Percentiles rank a stretch among this genome's conserved stretches.
These are phyloP conservation scores for Fraxinus pennsylvanica DNA, from an alignment of 257 asterid genomes.

Conservation along the genomic window DNA sequence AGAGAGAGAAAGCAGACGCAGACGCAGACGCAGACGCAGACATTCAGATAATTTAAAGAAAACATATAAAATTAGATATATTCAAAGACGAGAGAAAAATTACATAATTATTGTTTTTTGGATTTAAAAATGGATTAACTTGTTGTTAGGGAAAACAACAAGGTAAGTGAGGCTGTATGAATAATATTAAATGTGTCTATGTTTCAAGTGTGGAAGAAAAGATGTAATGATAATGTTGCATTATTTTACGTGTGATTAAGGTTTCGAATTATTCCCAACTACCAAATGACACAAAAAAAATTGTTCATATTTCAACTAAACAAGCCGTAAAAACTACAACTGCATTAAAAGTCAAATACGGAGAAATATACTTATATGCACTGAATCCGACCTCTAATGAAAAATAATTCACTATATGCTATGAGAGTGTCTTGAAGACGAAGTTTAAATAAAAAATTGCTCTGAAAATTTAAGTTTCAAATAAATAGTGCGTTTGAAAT, in stretches of 20 bases:
- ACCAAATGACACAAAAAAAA: not conserved
- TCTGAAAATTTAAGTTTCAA: not conserved
- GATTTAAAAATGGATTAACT: conserved; percentile 3
- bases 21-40: not conserved
- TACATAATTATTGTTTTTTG: not conserved
- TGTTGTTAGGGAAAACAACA: not conserved
- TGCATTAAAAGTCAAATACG: not conserved
- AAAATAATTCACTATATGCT: too few relatives aligned
- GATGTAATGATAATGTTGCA: conserved; percentile 22
- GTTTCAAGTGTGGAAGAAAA: conserved; percentile 14
- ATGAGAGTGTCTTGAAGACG: too few relatives aligned
- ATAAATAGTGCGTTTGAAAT: not conserved
- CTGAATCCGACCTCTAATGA: too few relatives aligned
- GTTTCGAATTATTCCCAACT: conserved; percentile 29
- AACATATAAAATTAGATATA: conserved; percentile 20
- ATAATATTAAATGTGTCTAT: not conserved
- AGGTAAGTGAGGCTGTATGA: not conserved
- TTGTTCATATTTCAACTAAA: not conserved
- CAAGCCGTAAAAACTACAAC: not conserved
- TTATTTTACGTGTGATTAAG: conserved; percentile 32
- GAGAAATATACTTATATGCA: not conserved
- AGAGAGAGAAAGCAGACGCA: conserved; percentile 24
- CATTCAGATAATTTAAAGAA: conserved; percentile 28
- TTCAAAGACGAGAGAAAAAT: conserved; percentile 27
- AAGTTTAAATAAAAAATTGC: too few relatives aligned